Base-by-base conservation (phyloP, 1,284 basidiomycete genomes). In the Bondarzewia mesenterica region DNA sequence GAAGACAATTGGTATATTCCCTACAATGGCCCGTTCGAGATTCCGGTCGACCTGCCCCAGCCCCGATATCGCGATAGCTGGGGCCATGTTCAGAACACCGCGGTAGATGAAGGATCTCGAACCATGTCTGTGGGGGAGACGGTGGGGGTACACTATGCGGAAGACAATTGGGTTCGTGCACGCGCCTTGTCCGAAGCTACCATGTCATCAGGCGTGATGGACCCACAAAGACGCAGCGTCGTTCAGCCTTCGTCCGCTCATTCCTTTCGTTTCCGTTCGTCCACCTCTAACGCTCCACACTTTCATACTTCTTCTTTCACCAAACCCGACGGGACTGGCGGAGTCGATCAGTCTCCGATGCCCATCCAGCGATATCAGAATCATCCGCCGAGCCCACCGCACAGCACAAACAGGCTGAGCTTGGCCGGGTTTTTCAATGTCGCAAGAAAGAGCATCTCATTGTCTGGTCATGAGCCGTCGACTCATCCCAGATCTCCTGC, bases 321-420 rank as follows among this genome's bases (percentile, higher is more conserved):
- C 16, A 41, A 44, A 3, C 5, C 73, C 1, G 72, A 69, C 53
- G 62, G 70, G 55, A 67, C 69, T 8, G 78, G 77, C 20, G 80
- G 77, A 27, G 71, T 85, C 21, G 81, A 81, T 26, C 78, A 80
- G 54, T 74, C 79, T 0, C 82, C 82, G 3, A 62, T 64, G 36
- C 77, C 75, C 0, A 50, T 58, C 41, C 57, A 58, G 42, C 54
- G 61, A 14, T 14, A 32, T 18, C 18, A 15, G 14, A 12, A 16
- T 22, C 44, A 8, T 5, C 51, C 47, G 26, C 25, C 42, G 42
- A 52, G 18, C 21, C 4, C 22, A 42, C 57, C 12, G 42, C 56
- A 10, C 8, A 22, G 12, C 16, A 18, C 38, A 16, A 35, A 35
- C n/a, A 35, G 32, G 32, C 8, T 39, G 16, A 39, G 38, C 21